Conservation (phyloP, 306 rosid species). For the Crotalaria pallida region DNA sequence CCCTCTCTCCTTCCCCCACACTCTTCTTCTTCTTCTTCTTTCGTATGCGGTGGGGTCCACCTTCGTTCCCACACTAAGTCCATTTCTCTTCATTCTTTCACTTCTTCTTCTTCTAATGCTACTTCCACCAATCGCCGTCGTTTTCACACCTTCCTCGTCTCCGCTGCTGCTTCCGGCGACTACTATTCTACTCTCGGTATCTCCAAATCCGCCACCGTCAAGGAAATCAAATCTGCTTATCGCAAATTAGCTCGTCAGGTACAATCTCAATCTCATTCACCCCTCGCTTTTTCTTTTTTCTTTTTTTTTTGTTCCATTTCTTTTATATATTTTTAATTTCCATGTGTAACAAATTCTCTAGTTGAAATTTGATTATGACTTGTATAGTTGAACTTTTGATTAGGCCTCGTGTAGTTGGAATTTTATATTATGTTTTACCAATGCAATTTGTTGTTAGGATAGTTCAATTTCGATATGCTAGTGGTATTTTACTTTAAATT, state of each 20-base stretch:
- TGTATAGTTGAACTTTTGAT: too few species aligned
- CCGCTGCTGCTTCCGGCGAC: slow-evolving; percentile 68
- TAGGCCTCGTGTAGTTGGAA: too few species aligned
- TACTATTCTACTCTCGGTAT: slow-evolving; percentile 86
- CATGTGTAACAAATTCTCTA: too few species aligned
- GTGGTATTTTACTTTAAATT: too few species aligned
- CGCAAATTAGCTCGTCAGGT: slow-evolving; percentile 97
- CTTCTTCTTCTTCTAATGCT: slow-evolving; percentile 24
- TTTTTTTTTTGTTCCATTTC: not conserved
- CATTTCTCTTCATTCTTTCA: slow-evolving; percentile 15
- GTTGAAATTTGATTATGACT: too few species aligned
- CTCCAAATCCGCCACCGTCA: slow-evolving; percentile 66
- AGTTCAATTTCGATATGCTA: too few species aligned
- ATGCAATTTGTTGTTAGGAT: too few species aligned
- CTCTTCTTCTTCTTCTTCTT: slow-evolving; percentile 32
- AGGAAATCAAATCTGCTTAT: slow-evolving; percentile 93
- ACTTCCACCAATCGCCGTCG: slow-evolving; percentile 37
- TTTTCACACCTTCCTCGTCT: slow-evolving; percentile 38
- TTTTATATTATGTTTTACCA: too few species aligned
- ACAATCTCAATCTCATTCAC: too few species aligned
- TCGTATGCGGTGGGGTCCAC: slow-evolving; percentile 39
- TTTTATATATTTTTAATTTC: not conserved
- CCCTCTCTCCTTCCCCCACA: slow-evolving; percentile 41
- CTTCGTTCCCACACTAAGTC: slow-evolving; percentile 44
- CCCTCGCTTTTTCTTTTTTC: slow-evolving; percentile 15